Evolutionary conservation across 139 green algal species (phyloP), one percentile per base, ranked within the genome.

Genomic region (Tetradesmus lagerheimii): DNA sequence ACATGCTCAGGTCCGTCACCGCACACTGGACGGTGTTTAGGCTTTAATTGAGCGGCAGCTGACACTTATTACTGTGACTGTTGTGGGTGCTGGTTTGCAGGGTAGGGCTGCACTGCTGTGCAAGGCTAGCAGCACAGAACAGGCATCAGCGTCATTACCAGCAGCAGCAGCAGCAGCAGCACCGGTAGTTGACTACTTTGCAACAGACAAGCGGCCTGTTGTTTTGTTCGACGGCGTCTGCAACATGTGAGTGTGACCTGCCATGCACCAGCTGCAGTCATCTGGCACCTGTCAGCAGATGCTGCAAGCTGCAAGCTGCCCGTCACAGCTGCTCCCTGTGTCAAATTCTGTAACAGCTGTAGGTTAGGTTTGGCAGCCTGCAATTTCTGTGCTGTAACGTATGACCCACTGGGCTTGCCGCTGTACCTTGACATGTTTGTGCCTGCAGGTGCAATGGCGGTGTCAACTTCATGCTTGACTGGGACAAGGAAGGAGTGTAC

Each of bases 191-290:
- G 93, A 97, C 74, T 95, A 95, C 83, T 98, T 98, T 87, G 84
- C 75, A 1, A 85, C 45, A 4, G 96, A 98, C 90, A 43, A 62
- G 27, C 93, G 96, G 0, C 96, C 96, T 5, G 89, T 98, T 34
- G 96, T 98, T 8, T 93, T 98, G 0, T 98, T 95, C 43, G 96
- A 98, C 74, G 96, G 96, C 0, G 95, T 98, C 0, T 98, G 96
- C 93, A 97, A 97, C 86, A 78, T 98, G 87, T 98, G 88, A 95
- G 92, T 80, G 23, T 71, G 31, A 31, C 35, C 37, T 20, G 62
- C 62, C 23, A 29, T 23, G 35, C 66, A 31, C 66, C 66, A 29
- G 3, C 29, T 34, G 66, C n/a, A n/a, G 29, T 12, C 18, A 12
- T 16, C 62, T 74, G 62, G 11, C n/a, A n/a, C n/a, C n/a, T 50